Base-by-base conservation (phyloP, 164 flowering plant species). In the Annona squamosa region DNA sequence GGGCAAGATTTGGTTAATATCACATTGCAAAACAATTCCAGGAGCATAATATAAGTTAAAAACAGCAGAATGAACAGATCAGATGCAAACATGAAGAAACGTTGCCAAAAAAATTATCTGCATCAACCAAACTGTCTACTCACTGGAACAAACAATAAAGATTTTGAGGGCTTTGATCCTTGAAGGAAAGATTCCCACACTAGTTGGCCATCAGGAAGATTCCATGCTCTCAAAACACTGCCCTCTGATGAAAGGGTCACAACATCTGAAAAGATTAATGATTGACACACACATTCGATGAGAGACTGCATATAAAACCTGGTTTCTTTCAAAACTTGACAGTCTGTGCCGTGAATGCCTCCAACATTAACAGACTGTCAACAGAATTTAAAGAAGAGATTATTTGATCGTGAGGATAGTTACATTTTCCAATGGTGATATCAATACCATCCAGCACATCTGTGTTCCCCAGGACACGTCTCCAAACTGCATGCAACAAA, bases 191-290 rank as follows among this genome's bases (percentile, higher is more conserved):
- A 81, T 79, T 96, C 98, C 99, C 99, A 96, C 74, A 90, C 90
- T 97, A 96, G 87, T 85, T 91, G 98, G 48, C 98, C 99, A 86
- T 96, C 97, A 72, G 98, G 95, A 82, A 96, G 97, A 81, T 90
- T 95, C 99, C 99, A 96, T 67, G 99, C 97, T 85, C 99, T 87
- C 73, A 93, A 73, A 70, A 85, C 74, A 74, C 88, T 86, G 75
- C 97, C 98, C 72, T 77, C 85, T 9, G 97, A 91, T 56, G 98
- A 93, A 72, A 93, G 92, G 47, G 93, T 87, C 70, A 95, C 79
- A 48, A 88, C 95, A 83, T 88, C 98, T 95, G 91, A 47, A 84
- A 77, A 66, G 74, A 70, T 46, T 37, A 73, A 65, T 1, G 43
- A 70, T 74, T 72, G n/a, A 67, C 46, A 67, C 43, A 75, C 63